These are phyloP conservation scores for Komagataella pseudopastoris DNA, from an alignment of 805 yeast genomes.

Conservation along the genomic window DNA sequence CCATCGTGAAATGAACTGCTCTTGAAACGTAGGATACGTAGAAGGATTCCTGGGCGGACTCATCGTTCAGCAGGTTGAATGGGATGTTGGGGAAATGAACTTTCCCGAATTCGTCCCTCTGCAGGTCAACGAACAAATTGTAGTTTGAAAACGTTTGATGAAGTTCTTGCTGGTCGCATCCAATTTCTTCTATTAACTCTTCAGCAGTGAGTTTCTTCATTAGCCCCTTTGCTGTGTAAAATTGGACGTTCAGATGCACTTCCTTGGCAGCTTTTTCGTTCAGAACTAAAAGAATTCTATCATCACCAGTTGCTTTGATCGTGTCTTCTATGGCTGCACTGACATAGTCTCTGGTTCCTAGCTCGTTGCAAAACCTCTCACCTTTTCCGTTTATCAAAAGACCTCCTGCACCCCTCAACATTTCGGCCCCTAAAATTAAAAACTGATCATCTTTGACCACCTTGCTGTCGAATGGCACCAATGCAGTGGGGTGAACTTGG, in stretches of 20 bases:
- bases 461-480: slow-evolving; percentile 34
- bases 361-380: slow-evolving; percentile 4
- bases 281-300: slow-evolving; percentile 31
- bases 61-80: slow-evolving; percentile 12
- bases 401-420: slow-evolving; percentile 55
- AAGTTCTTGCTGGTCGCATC: slow-evolving; percentile 17
- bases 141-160: slow-evolving; percentile 22
- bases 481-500: slow-evolving; percentile 59
- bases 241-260: slow-evolving; percentile 38
- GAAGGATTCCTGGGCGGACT: slow-evolving; percentile 18
- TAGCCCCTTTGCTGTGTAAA: slow-evolving; percentile 40
- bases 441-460: slow-evolving; percentile 26
- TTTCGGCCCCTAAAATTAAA: slow-evolving; percentile 41
- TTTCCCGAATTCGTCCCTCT: slow-evolving; percentile 27
- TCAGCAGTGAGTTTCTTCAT: slow-evolving; percentile 32
- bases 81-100: slow-evolving; percentile 35
- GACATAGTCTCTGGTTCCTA: slow-evolving; percentile 38
- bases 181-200: slow-evolving; percentile 28
- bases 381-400: slow-evolving; percentile 31
- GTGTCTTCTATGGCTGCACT: slow-evolving; percentile 40
- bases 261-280: slow-evolving; percentile 29
- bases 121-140: slow-evolving; percentile 23
- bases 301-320: slow-evolving; percentile 5
- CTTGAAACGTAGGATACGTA: slow-evolving; percentile 42
- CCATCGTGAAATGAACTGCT: slow-evolving; percentile 56